These are phyloP conservation scores for Populus hybrid DNA, from an alignment of 441 rosid species.

Conservation along the genomic window DNA sequence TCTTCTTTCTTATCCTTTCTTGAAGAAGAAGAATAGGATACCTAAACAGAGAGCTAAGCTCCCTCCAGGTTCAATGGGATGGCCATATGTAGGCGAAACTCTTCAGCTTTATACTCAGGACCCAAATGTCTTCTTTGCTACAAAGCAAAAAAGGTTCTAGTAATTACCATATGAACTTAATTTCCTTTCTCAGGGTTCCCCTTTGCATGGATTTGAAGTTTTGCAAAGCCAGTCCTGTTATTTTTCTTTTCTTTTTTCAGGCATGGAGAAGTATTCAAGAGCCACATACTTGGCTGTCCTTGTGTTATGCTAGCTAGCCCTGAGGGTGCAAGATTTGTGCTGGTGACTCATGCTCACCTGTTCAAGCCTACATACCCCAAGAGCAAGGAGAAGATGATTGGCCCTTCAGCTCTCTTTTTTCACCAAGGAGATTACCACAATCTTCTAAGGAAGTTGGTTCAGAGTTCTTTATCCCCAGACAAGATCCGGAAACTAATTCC, in stretches of 20 bases:
- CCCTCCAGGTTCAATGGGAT: conserved; percentile 92
- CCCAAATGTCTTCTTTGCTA: conserved; percentile 70
- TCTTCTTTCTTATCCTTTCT: conserved; percentile 29
- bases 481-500: conserved; percentile 54
- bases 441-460: conserved; percentile 69
- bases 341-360: conserved; percentile 73
- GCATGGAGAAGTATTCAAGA: conserved; percentile 86
- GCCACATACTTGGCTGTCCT: conserved; percentile 74
- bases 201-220: conserved; percentile 12
- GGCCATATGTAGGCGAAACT: conserved; percentile 88
- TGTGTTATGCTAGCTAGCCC: conserved; percentile 85
- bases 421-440: conserved; percentile 81
- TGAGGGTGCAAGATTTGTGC: conserved; percentile 78
- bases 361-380: conserved; percentile 93
- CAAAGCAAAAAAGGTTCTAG: conserved; percentile 59
- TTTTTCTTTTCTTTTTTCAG: conserved; percentile 28
- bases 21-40: conserved; percentile 20
- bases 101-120: conserved; percentile 77
- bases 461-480: conserved; percentile 51
- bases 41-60: conserved; percentile 36
- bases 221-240: no score
- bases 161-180: neutral
- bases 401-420: conserved; percentile 77
- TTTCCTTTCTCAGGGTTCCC: neutral
- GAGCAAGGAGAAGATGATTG: conserved; percentile 83